A percentile compares a stretch with the other conserved stretches of the same genome.
These are phyloP conservation scores for Pleurotus giganteus DNA, from an alignment of 768 basidiomycete genomes.

Conservation along the genomic window DNA sequence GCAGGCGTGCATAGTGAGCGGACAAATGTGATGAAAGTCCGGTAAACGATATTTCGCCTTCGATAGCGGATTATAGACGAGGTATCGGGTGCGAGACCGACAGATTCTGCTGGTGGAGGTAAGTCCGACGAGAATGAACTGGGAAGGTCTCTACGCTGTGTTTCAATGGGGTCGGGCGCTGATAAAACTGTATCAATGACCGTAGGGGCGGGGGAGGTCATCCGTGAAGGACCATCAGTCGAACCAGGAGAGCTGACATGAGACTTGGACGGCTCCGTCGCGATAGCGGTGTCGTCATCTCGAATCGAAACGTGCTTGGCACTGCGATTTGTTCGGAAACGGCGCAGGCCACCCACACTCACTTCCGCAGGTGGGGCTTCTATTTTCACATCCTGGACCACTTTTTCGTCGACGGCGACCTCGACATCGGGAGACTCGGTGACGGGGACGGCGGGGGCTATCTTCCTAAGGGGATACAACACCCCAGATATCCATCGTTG, in stretches of 20 bases:
- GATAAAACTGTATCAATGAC: neutral
- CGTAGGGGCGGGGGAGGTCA: conserved; percentile 2
- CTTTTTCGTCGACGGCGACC: neutral
- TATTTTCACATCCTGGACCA: conserved; percentile 5
- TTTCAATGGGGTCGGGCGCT: neutral
- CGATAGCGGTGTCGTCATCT: conserved; percentile 19
- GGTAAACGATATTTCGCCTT: neutral
- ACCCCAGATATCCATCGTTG: conserved; percentile 20
- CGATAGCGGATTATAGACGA: conserved; percentile 9
- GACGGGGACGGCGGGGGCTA: neutral
- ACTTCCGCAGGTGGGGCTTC: neutral
- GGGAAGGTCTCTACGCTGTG: neutral
- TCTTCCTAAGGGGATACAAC: conserved; percentile 12
- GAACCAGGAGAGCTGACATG: neutral
- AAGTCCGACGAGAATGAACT: neutral
- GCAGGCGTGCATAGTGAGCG: conserved; percentile 42
- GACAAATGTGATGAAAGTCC: conserved; percentile 22
- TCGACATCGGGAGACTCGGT: neutral
- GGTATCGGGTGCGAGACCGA: conserved; percentile 3
- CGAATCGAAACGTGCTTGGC: conserved; percentile 22
- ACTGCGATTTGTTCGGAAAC: neutral
- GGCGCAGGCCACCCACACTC: neutral
- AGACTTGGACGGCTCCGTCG: neutral
- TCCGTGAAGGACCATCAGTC: neutral
- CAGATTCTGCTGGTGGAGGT: neutral